Evolutionary conservation across 1,284 basidiomycete species (phyloP).

Genomic region (Puccinia polysora): DNA sequence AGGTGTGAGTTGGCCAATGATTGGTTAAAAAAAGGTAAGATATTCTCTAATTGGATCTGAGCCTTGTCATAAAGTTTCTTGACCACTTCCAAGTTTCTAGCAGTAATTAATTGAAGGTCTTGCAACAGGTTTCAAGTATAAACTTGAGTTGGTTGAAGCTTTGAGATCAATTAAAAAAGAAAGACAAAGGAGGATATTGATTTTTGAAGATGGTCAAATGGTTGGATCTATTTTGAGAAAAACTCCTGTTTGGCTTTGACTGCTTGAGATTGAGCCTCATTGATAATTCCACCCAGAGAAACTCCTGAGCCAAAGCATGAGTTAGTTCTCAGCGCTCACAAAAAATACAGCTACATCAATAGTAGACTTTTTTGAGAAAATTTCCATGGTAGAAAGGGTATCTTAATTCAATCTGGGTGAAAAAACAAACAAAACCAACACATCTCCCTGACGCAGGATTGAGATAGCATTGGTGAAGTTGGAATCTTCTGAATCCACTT

Average conservation of each 20-base stretch:
- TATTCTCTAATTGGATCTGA: constrained; percentile 64
- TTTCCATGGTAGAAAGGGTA: constrained; percentile 87
- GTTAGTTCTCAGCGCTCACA: constrained; percentile 96
- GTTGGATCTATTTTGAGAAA: constrained; percentile 63
- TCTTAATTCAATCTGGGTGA: constrained; percentile 96
- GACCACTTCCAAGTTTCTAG: constrained; percentile 80
- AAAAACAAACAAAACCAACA: constrained; percentile 97
- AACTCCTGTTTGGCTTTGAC: background rate
- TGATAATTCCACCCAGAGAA: constrained; percentile 58
- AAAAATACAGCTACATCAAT: constrained; percentile 99
- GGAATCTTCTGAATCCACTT: constrained; percentile 19
- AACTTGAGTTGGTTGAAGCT: constrained; percentile 89
- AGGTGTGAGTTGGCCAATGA: constrained; percentile 70
- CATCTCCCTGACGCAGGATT: constrained; percentile 88
- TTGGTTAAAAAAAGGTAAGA: constrained; percentile 78
- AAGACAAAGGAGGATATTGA: constrained; percentile 90
- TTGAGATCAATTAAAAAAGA: constrained; percentile 88
- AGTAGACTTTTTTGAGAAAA: constrained; percentile 94
- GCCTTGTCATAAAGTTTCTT: constrained; percentile 71
- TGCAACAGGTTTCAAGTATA: constrained; percentile 82
- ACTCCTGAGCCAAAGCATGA: constrained; percentile 96
- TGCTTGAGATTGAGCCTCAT: constrained; percentile 52
- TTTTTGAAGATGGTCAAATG: constrained; percentile 85
- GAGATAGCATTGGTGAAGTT: constrained; percentile 60
- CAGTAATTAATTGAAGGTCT: constrained; percentile 81